Conservation (phyloP, 2,329 filamentous ascomycete genomes). For the Colletotrichum eleusines region DNA sequence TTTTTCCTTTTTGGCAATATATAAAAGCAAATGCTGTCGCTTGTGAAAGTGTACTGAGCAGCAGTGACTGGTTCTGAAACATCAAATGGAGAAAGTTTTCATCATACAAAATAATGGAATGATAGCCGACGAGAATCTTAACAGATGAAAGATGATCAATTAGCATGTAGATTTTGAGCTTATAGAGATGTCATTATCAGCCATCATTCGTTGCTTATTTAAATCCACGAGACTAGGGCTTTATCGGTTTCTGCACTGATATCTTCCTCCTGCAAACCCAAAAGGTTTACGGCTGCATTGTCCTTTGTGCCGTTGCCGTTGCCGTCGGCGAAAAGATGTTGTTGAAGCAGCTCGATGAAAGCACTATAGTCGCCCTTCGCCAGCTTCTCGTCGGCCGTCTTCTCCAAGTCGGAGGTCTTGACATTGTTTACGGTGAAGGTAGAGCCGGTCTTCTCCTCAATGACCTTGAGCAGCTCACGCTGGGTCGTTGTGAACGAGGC, state of each 20-base stretch:
- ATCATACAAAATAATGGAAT: neutral
- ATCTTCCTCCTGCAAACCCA: slow-evolving; percentile 40
- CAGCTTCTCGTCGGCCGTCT: slow-evolving; percentile 56
- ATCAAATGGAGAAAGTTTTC: neutral
- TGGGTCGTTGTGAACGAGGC: slow-evolving; percentile 70
- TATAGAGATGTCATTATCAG: neutral
- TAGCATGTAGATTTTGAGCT: too few species aligned
- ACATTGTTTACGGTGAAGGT: slow-evolving; percentile 62
- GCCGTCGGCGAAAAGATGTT: slow-evolving; percentile 38
- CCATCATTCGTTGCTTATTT: neutral
- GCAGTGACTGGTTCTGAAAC: neutral
- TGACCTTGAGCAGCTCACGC: slow-evolving; percentile 64
- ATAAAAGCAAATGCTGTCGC: neutral
- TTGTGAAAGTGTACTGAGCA: neutral
- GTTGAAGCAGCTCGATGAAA: slow-evolving; percentile 34
- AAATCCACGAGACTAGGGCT: slow-evolving; percentile 17
- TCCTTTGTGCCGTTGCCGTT: slow-evolving; percentile 27
- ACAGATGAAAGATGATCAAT: neutral
- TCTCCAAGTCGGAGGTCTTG: slow-evolving; percentile 51
- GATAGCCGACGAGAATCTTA: neutral
- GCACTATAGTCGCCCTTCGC: slow-evolving; percentile 51
- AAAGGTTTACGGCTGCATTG: slow-evolving; percentile 26
- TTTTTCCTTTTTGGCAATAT: neutral
- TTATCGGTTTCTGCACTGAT: slow-evolving; percentile 20
- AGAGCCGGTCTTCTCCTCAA: slow-evolving; percentile 64